Percentiles rank a stretch among this genome's conserved stretches.
These are phyloP conservation scores for Mycena capillaripes DNA, from an alignment of 768 basidiomycete species.

Conservation along the genomic window DNA sequence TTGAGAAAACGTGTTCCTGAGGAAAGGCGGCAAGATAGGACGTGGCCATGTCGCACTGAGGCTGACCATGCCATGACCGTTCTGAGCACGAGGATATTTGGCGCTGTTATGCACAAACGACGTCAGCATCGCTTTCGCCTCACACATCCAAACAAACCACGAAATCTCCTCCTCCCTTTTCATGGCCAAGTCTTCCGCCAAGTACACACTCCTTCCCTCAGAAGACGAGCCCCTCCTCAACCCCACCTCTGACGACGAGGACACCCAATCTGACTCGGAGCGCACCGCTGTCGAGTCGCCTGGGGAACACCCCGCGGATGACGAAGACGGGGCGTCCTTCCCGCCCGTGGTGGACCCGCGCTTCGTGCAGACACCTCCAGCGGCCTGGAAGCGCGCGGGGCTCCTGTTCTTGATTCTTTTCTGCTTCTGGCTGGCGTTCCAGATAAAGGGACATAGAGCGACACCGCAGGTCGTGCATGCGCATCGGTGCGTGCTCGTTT, in stretches of 20 bases:
- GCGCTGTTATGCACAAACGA: too few species aligned
- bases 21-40: too few species aligned
- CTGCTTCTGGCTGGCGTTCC: slow-evolving; percentile 61
- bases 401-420: slow-evolving; percentile 57
- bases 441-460: slow-evolving; percentile 46
- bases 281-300: background rate
- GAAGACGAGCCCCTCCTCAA: background rate
- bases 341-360: slow-evolving; percentile 41
- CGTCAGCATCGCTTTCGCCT: too few species aligned
- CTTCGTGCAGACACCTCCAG: slow-evolving; percentile 56
- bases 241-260: background rate
- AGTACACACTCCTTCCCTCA: background rate
- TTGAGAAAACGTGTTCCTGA: too few species aligned
- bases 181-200: background rate
- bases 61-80: too few species aligned
- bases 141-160: too few species aligned
- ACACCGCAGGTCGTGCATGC: slow-evolving; percentile 71
- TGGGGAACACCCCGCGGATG: background rate
- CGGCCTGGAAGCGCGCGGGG: slow-evolving; percentile 61
- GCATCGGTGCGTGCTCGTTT: slow-evolving; percentile 62
- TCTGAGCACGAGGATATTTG: too few species aligned
- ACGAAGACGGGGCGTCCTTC: background rate
- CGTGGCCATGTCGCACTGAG: too few species aligned
- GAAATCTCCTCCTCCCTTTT: too few species aligned
- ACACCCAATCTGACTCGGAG: background rate